Evolutionary conservation across 169 alveolate genomes (phyloP).

Genomic region (Theileria annulata): DNA sequence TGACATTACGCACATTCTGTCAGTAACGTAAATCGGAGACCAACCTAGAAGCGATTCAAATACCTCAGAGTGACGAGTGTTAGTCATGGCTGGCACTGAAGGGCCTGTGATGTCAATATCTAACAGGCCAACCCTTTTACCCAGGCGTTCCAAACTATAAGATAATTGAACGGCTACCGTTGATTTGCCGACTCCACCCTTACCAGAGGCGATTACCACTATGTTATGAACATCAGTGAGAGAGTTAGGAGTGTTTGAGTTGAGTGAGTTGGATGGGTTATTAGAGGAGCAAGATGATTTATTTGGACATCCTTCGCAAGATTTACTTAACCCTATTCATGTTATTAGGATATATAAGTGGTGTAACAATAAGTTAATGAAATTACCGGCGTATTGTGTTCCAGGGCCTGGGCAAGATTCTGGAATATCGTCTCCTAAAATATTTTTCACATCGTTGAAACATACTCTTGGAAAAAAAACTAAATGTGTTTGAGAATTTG

Average conservation of each 20-base stretch:
- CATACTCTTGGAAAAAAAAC: not conserved
- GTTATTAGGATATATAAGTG: slow-evolving; percentile 44
- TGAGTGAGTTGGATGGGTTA: slow-evolving; percentile 14
- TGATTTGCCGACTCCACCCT: slow-evolving; percentile 99
- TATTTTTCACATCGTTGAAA: not conserved
- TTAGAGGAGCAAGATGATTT: slow-evolving; percentile 90
- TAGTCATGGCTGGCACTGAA: slow-evolving; percentile 94
- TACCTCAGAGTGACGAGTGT: slow-evolving; percentile 89
- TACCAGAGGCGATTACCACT: slow-evolving; percentile 92
- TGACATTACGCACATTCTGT: slow-evolving; percentile 95
- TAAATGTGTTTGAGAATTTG: not conserved
- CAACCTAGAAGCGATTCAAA: slow-evolving; percentile 94
- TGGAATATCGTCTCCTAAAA: slow-evolving; percentile 56
- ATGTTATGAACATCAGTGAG: slow-evolving; percentile 85
- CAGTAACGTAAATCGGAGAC: slow-evolving; percentile 95
- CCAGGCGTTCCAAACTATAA: slow-evolving; percentile 75
- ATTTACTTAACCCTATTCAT: slow-evolving; percentile 54
- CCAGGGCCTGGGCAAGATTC: slow-evolving; percentile 78
- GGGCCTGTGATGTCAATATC: slow-evolving; percentile 99
- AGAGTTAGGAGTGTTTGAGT: slow-evolving; percentile 78
- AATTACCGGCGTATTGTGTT: slow-evolving; percentile 65
- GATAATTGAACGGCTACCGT: slow-evolving; percentile 95
- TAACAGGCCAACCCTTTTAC: slow-evolving; percentile 89
- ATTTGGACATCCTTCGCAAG: slow-evolving; percentile 98
- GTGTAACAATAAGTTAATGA: not conserved